Percentiles rank a stretch among this genome's conserved stretches.
These are phyloP conservation scores for Hericium coralloides DNA, from an alignment of 768 basidiomycete genomes.

Conservation along the genomic window DNA sequence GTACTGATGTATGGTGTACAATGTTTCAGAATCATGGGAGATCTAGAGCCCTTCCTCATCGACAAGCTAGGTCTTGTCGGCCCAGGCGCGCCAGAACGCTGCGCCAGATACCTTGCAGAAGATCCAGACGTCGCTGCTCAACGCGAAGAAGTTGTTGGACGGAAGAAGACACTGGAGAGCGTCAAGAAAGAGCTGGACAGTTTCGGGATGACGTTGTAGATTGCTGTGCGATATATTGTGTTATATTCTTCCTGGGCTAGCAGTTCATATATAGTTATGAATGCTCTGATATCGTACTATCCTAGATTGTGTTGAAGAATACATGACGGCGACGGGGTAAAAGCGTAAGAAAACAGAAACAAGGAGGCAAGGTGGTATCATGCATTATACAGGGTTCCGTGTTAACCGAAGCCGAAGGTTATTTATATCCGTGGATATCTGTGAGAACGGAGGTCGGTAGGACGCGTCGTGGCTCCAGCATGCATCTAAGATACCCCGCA, in stretches of 20 bases:
- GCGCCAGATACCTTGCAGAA: not conserved
- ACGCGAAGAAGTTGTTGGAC: not conserved
- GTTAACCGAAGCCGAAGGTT: too few relatives aligned
- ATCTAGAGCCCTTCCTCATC: not conserved
- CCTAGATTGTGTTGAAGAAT: too few relatives aligned
- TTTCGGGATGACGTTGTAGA: not conserved
- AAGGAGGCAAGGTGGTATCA: too few relatives aligned
- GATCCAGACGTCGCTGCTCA: conserved; percentile 19
- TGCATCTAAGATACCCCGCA: conserved; percentile 28
- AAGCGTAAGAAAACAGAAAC: too few relatives aligned
- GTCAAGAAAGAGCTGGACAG: not conserved
- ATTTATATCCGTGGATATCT: too few relatives aligned
- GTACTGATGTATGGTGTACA: not conserved
- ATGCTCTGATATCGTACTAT: too few relatives aligned
- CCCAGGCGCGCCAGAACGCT: not conserved
- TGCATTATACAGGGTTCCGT: too few relatives aligned
- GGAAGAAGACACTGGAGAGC: not conserved
- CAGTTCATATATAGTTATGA: too few relatives aligned
- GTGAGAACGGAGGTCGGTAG: conserved; percentile 39
- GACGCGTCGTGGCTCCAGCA: conserved; percentile 52
- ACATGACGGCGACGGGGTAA: too few relatives aligned
- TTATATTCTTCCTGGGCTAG: too few relatives aligned
- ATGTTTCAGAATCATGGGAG: not conserved
- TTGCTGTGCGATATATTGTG: too few relatives aligned
- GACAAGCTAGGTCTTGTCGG: not conserved